phyloP scores from a whole-genome alignment of 306 rosid genomes.

The Gleditsia sinensis region DNA sequence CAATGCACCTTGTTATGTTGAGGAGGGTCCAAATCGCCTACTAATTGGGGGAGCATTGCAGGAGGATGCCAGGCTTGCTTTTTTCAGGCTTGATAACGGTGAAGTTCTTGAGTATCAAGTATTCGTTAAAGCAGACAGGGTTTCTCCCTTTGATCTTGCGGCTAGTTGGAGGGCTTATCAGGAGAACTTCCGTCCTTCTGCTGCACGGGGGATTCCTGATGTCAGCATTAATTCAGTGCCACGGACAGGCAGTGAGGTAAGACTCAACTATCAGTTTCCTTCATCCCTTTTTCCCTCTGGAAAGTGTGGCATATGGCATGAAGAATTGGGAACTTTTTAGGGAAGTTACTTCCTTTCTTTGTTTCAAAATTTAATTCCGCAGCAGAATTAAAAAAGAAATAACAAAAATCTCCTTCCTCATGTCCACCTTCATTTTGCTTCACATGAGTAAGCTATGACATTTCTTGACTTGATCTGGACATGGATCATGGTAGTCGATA shows the following conservation, averaged over 20 bases:
- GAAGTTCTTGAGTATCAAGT: constrained; percentile 84
- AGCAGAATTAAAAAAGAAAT: background rate
- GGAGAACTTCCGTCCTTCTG: constrained; percentile 89
- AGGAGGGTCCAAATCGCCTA: constrained; percentile 89
- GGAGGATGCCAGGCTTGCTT: constrained; percentile 83
- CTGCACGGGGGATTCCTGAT: constrained; percentile 96
- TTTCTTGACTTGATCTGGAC: background rate
- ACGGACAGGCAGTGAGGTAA: constrained; percentile 69
- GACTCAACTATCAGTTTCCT: constrained; percentile 4
- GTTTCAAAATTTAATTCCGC: background rate
- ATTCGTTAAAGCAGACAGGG: constrained; percentile 83
- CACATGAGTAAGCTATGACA: background rate
- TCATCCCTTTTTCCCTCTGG: background rate
- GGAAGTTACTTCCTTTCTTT: background rate
- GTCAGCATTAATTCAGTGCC: constrained; percentile 79
- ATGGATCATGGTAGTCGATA: background rate
- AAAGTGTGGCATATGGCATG: background rate
- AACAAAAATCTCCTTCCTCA: background rate
- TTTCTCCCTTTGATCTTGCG: constrained; percentile 97
- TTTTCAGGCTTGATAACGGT: constrained; percentile 67
- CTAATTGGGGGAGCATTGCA: constrained; percentile 83
- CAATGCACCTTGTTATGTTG: constrained; percentile 71
- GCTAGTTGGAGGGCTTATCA: constrained; percentile 99
- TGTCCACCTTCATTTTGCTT: background rate
- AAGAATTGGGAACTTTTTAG: background rate